Base-by-base conservation (phyloP, 495 filamentous ascomycete species). In the Penicillium roqueforti region DNA sequence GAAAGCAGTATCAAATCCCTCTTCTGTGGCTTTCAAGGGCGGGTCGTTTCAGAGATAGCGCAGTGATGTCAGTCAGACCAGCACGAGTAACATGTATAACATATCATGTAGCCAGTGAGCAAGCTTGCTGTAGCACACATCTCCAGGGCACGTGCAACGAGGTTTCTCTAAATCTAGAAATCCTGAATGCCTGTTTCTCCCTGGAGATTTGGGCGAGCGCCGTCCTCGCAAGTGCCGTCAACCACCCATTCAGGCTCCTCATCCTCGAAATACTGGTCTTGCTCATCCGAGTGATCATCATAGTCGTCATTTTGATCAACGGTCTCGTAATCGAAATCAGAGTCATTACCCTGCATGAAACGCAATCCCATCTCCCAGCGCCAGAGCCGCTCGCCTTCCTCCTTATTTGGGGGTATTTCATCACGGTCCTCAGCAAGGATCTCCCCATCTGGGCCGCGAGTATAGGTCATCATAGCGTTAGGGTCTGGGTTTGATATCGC, bases 111-210 rank as follows among this genome's bases (percentile, higher is more conserved):
- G 29, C 29, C 29, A n/a, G 20, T n/a, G 28, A 48, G 45, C 19
- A 14, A 22, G 6, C 10, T n/a, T 57, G 16, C 16, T 44, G 38
- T 22, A n/a, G 2, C 6, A n/a, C 3, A 50, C n/a, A 5, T 9
- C 18, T 10, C 41, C 22, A 6, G n/a, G 3, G 7, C 32, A 36
- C 4, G n/a, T n/a, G 23, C 4, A 29, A 18, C 36, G n/a, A 40
- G 14, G 4, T 37, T 37, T 26, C 18, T 41, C 18, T 37, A 4
- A 19, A 25, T 53, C 80, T 68, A 93, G 53, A 84, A 95, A 68
- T 95, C 89, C 63, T 92, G 88, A 32, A 92, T 73, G 1, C 89
- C 89, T 18, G 89, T 92, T 70, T 92, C 83, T 4, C 88, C 87
- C 23, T 68, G 70, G 16, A 87, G 60, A 20, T 63, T 62, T 10